Evolutionary conservation across 768 basidiomycete genomes (phyloP).

Genomic region (Dictyophora rubrovolvata): DNA sequence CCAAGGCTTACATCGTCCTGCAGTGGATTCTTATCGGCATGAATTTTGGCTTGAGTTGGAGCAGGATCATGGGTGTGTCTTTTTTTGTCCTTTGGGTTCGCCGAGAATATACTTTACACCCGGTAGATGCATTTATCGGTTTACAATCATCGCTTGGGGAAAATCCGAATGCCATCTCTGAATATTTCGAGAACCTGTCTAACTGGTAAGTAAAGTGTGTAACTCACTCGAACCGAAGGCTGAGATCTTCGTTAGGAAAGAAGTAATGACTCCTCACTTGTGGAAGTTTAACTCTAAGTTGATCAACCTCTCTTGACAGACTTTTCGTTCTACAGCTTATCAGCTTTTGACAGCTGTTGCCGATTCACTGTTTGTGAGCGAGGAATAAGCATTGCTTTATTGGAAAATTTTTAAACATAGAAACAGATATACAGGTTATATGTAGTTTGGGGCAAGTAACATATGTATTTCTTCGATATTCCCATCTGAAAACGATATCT

Average conservation of each 20-base stretch:
- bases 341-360: neutral
- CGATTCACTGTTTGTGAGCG: neutral
- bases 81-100: too few relatives aligned
- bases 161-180: neutral
- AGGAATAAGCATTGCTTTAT: neutral
- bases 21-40: conserved; percentile 1
- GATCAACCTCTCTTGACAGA: neutral
- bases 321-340: neutral
- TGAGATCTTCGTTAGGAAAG: neutral
- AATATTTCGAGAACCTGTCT: neutral
- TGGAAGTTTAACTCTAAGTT: too few relatives aligned
- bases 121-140: neutral
- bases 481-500: too few relatives aligned
- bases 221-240: too few relatives aligned
- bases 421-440: too few relatives aligned
- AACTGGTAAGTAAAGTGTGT: neutral
- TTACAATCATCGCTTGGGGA: neutral
- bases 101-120: too few relatives aligned
- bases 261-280: neutral
- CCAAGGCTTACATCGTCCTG: neutral
- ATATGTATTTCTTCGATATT: too few relatives aligned
- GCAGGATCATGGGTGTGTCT: too few relatives aligned
- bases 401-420: neutral
- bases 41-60: neutral
- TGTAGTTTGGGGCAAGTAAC: too few relatives aligned